Percentiles rank a stretch among this genome's conserved stretches.
These are phyloP conservation scores for Fusarium oligoseptatum DNA, from an alignment of 2,329 filamentous ascomycete species.

Conservation along the genomic window DNA sequence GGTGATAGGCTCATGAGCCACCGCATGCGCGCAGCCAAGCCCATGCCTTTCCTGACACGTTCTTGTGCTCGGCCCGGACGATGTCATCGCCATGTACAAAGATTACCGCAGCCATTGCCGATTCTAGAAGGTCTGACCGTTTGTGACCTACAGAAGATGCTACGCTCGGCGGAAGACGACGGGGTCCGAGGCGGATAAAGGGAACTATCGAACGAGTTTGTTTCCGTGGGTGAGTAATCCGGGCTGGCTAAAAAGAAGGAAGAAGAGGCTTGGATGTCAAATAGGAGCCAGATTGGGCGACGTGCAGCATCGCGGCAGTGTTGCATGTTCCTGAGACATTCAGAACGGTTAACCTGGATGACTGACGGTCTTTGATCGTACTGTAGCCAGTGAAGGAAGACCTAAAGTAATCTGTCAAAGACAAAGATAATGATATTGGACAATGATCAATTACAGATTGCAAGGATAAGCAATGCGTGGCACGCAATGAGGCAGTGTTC, in stretches of 20 bases:
- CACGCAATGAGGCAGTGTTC: not conserved
- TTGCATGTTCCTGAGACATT: slow-evolving; percentile 1
- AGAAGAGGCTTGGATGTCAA: not conserved
- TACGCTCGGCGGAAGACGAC: slow-evolving; percentile 23
- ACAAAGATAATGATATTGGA: not conserved
- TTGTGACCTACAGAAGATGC: slow-evolving; percentile 25
- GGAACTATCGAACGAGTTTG: not conserved
- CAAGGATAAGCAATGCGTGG: not conserved
- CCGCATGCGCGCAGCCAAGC: slow-evolving; percentile 6
- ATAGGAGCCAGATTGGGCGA: not conserved
- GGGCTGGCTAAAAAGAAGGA: not conserved
- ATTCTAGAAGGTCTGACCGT: slow-evolving; percentile 23
- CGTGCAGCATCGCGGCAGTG: slow-evolving; percentile 4
- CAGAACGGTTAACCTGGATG: not conserved
- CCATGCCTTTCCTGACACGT: slow-evolving; percentile 11
- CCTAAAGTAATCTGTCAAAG: not conserved
- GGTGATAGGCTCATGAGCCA: slow-evolving; percentile 7
- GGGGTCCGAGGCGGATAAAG: slow-evolving; percentile 5
- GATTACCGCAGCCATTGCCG: slow-evolving; percentile 19
- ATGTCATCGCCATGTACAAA: slow-evolving; percentile 8
- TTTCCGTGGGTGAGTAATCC: not conserved
- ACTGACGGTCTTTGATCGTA: not conserved
- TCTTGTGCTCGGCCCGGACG: not conserved
- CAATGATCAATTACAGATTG: not conserved
- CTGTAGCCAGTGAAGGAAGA: not conserved